Conservation (phyloP, 768 basidiomycete species). For the Sarcomyxa edulis region DNA sequence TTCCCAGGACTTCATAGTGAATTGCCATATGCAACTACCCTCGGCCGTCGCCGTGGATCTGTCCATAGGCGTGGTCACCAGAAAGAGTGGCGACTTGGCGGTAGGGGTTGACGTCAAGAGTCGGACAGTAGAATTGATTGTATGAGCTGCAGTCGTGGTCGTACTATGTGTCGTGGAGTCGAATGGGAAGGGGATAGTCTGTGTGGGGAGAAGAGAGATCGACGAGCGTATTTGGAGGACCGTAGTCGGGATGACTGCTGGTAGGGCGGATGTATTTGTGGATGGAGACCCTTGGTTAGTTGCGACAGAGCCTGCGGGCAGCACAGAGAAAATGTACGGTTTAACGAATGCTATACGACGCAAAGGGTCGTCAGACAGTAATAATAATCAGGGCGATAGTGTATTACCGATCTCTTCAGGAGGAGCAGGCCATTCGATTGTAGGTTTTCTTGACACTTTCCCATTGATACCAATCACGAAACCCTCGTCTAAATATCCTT, state of each 20-base stretch:
- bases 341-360: slow-evolving; percentile 53
- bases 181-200: slow-evolving; percentile 66
- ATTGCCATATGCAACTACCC: slow-evolving; percentile 76
- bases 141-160: slow-evolving; percentile 9
- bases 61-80: slow-evolving; percentile 74
- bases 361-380: background rate
- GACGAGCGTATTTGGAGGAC: slow-evolving; percentile 71
- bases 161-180: slow-evolving; percentile 19
- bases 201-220: slow-evolving; percentile 53
- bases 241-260: slow-evolving; percentile 45
- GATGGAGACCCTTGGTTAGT: slow-evolving; percentile 17
- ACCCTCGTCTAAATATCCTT: slow-evolving; percentile 49
- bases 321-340: slow-evolving; percentile 73
- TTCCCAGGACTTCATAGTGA: slow-evolving; percentile 68
- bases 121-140: slow-evolving; percentile 47
- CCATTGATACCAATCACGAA: slow-evolving; percentile 59
- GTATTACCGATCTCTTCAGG: slow-evolving; percentile 76
- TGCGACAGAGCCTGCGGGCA: slow-evolving; percentile 62
- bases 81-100: slow-evolving; percentile 49
- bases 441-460: slow-evolving; percentile 38
- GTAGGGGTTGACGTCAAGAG: slow-evolving; percentile 56
- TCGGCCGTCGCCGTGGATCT: slow-evolving; percentile 56
- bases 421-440: slow-evolving; percentile 70
- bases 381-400: background rate
- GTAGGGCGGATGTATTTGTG: slow-evolving; percentile 20